Conservation (phyloP, 148 eudicot genomes). For the Beta vulgaris region DNA sequence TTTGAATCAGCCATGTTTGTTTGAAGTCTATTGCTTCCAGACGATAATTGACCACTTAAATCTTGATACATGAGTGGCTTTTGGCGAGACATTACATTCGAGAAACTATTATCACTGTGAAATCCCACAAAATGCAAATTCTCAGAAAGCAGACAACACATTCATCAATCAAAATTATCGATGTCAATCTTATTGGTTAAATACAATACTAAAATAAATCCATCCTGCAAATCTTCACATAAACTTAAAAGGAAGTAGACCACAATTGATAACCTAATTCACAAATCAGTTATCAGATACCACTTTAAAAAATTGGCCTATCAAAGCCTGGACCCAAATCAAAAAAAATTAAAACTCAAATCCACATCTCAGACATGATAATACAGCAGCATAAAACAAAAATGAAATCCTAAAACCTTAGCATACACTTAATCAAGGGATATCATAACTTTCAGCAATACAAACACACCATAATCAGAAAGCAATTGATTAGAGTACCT, state of each 20-base stretch:
- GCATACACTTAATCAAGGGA: neutral
- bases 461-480: neutral
- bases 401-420: neutral
- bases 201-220: neutral
- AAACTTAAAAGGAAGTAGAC: neutral
- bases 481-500: constrained; percentile 39
- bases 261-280: constrained; percentile 10
- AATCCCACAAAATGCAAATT: constrained; percentile 14
- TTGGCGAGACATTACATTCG: constrained; percentile 58
- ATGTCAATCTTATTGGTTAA: neutral
- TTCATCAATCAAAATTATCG: no score
- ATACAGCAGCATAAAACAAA: neutral
- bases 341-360: neutral
- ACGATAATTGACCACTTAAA: constrained; percentile 40
- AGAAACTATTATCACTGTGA: constrained; percentile 67
- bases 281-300: constrained; percentile 14
- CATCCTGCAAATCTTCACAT: neutral
- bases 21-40: constrained; percentile 39
- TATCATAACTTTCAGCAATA: neutral
- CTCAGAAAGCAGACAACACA: neutral
- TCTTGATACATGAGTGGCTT: constrained; percentile 61
- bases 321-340: neutral
- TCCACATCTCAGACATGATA: neutral
- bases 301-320: neutral
- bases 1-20: constrained; percentile 38